These are phyloP conservation scores for Zasmidium citrigriseum DNA, from an alignment of 2,329 filamentous ascomycete genomes.

Conservation along the genomic window DNA sequence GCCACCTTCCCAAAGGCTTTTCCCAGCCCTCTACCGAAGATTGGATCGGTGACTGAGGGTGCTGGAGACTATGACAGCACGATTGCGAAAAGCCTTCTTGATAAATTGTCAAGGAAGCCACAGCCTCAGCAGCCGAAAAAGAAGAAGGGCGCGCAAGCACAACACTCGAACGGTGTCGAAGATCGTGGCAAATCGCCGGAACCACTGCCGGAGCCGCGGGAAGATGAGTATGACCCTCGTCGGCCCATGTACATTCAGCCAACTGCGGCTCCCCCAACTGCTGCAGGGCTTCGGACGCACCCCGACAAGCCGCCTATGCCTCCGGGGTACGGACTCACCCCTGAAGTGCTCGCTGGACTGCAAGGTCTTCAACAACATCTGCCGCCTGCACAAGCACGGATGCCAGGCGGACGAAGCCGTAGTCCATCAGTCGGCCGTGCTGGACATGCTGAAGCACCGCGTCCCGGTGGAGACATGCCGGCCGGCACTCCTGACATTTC, in stretches of 20 bases:
- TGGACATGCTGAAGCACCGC: conserved; percentile 4
- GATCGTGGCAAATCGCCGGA: conserved; percentile 25
- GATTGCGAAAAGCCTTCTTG: conserved; percentile 24
- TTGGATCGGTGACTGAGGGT: conserved; percentile 39
- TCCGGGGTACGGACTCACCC: conserved; percentile 10
- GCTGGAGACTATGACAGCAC: conserved; percentile 14
- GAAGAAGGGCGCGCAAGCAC: conserved; percentile 10
- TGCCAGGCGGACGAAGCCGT: conserved; percentile 11
- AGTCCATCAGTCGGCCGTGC: conserved; percentile 23
- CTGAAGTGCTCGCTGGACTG: conserved; percentile 29
- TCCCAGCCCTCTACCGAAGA: conserved; percentile 44
- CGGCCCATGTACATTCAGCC: conserved; percentile 34
- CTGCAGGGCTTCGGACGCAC: too few relatives aligned
- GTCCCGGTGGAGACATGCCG: conserved; percentile 2
- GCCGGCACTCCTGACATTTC: conserved; percentile 29
- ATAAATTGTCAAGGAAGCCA: conserved; percentile 31
- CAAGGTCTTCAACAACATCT: conserved; percentile 14
- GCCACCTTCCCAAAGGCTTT: conserved; percentile 39
- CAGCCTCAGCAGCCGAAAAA: conserved; percentile 15
- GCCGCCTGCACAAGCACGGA: neutral
- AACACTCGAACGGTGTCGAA: conserved; percentile 27
- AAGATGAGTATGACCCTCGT: conserved; percentile 53
- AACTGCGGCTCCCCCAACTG: too few relatives aligned
- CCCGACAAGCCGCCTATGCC: conserved; percentile 19
- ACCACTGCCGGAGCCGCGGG: conserved; percentile 39